phyloP scores from a whole-genome alignment of 208 protist species.

The Acanthamoeba royreba region DNA sequence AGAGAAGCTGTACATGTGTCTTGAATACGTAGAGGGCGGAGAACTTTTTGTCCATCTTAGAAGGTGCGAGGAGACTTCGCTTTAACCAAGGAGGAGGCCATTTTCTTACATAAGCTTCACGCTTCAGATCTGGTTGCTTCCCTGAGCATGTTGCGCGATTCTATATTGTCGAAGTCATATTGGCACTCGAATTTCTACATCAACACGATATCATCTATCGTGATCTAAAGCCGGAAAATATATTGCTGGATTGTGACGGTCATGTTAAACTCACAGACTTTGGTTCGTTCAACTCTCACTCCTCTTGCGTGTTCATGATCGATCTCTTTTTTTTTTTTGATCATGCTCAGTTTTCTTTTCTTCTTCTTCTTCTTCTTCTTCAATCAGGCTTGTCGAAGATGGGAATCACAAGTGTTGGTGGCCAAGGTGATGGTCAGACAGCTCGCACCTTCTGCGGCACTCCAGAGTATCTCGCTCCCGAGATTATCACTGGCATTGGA shows the following conservation, averaged over 20 bases:
- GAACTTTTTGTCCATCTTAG: constrained; percentile 84
- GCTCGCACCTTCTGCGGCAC: constrained; percentile 76
- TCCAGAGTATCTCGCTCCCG: constrained; percentile 84
- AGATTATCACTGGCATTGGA: constrained; percentile 90
- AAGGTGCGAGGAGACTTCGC: constrained; percentile 31
- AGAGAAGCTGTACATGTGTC: constrained; percentile 77
- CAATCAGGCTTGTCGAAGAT: constrained; percentile 55
- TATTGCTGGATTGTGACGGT: constrained; percentile 65
- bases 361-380: neutral
- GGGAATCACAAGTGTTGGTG: constrained; percentile 63
- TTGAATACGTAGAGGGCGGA: constrained; percentile 82
- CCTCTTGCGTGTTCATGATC: neutral
- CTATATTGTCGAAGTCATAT: constrained; percentile 88
- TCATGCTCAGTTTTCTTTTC: neutral
- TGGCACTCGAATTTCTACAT: constrained; percentile 89
- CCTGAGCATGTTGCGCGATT: constrained; percentile 83
- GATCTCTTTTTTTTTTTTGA: neutral
- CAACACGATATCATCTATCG: constrained; percentile 88
- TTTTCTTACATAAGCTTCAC: neutral
- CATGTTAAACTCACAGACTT: constrained; percentile 74
- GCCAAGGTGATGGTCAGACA: constrained; percentile 10
- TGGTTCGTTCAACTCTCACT: constrained; percentile 55
- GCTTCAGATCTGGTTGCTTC: constrained; percentile 77
- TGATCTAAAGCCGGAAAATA: constrained; percentile 74
- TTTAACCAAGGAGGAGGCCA: neutral